Percentiles rank a stretch among this genome's conserved stretches.
Evolutionary conservation across 352 stramenopile species (phyloP).

Genomic region (Phytopythium litorale): DNA sequence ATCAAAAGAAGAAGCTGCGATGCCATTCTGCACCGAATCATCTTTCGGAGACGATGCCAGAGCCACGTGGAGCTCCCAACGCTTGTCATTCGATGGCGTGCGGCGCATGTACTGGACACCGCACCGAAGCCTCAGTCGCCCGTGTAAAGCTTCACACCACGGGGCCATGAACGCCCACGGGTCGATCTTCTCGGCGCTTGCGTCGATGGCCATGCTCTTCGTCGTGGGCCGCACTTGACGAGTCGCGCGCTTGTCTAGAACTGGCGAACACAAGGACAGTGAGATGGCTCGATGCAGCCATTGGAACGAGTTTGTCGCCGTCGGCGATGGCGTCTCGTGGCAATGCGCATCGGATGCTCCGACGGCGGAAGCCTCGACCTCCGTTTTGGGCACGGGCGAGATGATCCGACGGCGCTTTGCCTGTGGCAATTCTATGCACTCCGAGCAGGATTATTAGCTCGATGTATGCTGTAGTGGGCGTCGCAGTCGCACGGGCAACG

Average conservation of each 20-base stretch:
- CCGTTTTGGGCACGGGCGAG: background rate
- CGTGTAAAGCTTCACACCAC: background rate
- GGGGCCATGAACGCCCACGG: background rate
- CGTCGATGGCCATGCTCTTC: background rate
- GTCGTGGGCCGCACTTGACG: background rate
- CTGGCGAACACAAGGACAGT: background rate
- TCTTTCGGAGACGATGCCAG: background rate
- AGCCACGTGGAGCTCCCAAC: slow-evolving; percentile 4
- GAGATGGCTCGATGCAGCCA: background rate
- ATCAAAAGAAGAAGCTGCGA: background rate
- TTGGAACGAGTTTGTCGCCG: background rate
- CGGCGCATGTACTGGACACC: slow-evolving; percentile 3
- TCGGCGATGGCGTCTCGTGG: background rate
- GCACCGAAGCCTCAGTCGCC: background rate
- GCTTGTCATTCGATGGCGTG: background rate
- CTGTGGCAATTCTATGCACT: background rate
- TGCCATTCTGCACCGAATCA: background rate
- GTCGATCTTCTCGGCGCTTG: background rate
- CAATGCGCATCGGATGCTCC: background rate
- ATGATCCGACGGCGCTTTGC: background rate
- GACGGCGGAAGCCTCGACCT: background rate
- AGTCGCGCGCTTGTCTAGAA: background rate
- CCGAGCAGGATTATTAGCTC: background rate
- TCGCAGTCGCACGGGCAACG: no score
- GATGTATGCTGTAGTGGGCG: no score